These are phyloP conservation scores for Hordeum marinum DNA, from an alignment of 176 grass and related monocot genomes.

Conservation along the genomic window DNA sequence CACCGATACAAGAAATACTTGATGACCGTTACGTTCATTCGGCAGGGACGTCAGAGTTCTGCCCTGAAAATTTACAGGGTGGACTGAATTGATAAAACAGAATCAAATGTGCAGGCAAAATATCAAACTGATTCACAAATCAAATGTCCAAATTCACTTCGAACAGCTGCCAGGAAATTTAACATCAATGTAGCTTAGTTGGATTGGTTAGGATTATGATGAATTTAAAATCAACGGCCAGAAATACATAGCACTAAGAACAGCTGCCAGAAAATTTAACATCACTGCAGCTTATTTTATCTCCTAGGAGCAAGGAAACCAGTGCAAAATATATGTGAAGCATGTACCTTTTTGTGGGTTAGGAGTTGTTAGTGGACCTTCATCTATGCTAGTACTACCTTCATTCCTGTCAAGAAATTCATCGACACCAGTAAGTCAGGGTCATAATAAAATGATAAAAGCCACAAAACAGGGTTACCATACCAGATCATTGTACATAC, in stretches of 20 bases:
- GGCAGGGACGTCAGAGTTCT: slow-evolving; percentile 29
- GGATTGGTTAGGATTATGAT: neutral
- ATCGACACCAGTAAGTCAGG: neutral
- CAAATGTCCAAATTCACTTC: neutral
- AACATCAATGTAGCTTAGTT: too few species aligned
- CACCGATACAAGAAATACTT: slow-evolving; percentile 38
- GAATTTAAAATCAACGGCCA: neutral
- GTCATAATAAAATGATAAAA: neutral
- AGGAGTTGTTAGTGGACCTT: slow-evolving; percentile 6
- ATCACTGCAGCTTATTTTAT: neutral
- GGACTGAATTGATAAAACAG: neutral
- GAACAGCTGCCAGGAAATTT: too few species aligned
- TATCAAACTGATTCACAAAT: neutral
- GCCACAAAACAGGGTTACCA: slow-evolving; percentile 11
- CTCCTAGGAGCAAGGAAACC: neutral
- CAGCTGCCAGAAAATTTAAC: neutral
- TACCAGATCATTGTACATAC: neutral
- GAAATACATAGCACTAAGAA: neutral
- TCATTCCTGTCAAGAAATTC: slow-evolving; percentile 41
- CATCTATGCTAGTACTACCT: slow-evolving; percentile 31
- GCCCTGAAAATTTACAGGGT: slow-evolving; percentile 37
- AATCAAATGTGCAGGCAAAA: neutral
- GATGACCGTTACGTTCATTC: slow-evolving; percentile 23
- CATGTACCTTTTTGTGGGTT: slow-evolving; percentile 45
- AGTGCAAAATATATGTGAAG: neutral